Base-by-base conservation (phyloP, 352 stramenopile species). In the Albugo candida region DNA sequence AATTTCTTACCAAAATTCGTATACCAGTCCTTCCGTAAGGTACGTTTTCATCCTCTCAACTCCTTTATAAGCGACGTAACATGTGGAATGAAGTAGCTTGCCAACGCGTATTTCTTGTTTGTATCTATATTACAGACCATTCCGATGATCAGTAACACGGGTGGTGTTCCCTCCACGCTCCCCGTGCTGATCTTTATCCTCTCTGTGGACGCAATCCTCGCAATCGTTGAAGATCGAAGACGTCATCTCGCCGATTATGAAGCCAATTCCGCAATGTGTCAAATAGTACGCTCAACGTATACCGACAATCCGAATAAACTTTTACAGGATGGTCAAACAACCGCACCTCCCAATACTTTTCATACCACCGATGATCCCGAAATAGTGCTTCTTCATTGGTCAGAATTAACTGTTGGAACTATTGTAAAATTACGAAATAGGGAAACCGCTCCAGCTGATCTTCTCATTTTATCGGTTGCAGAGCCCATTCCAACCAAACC, bases 381-480 rank as follows among this genome's bases (percentile, higher is more conserved):
- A 2, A 60, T 75, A 18, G 51, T 38, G 31, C 27, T n/a, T 3
- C 36, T 53, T 17, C 12, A 21, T 5, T 92, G 80, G 80, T 64
- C 72, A 41, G 61, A 82, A 42, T 51, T 91, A n/a, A 61, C 67
- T 34, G 78, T 93, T 4, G 80, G 80, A 2, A 67, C 91, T 48
- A 50, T 91, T 21, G 53, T 93, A 36, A 62, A 75, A 21, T 46
- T 96, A 11, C 56, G 67, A 21, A 87, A 94, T 52, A 54, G 79
- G 27, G 77, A 94, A 35, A 71, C 84, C 20, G 53, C 95, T 8
- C 85, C 88, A 0, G 85, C 85, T 0, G 88, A 97, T 48, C 55
- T 96, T 8, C 53, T 96, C 0, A 70, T 95, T 21, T 54, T 97
- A 0, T 62, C 74, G 2, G 80, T 68, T 0, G 85, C 64, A 0